Evolutionary conservation across 805 yeast genomes (phyloP).

Genomic region (Ogataea angusta): DNA sequence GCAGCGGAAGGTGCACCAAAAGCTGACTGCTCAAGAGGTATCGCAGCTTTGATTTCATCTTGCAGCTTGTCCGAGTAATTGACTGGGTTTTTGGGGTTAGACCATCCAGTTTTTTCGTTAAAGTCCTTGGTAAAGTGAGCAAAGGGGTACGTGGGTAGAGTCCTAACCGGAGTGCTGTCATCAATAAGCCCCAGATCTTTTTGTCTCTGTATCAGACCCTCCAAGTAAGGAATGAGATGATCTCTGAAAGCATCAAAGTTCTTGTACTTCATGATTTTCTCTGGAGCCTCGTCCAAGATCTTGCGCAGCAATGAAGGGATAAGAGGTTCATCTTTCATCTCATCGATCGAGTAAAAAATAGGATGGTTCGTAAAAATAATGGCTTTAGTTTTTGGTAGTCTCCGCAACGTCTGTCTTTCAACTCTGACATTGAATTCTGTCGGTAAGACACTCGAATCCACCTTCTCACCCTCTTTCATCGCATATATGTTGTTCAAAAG

Average conservation of each 20-base stretch:
- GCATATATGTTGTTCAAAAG: constrained; percentile 55
- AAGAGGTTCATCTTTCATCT: constrained; percentile 77
- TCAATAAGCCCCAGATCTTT: constrained; percentile 51
- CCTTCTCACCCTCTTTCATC: constrained; percentile 42
- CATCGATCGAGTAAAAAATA: constrained; percentile 72
- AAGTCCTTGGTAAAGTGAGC: constrained; percentile 46
- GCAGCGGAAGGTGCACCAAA: constrained; percentile 14
- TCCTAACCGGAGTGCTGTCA: constrained; percentile 54
- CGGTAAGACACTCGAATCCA: constrained; percentile 43
- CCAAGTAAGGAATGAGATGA: constrained; percentile 57
- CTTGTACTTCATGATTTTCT: constrained; percentile 61
- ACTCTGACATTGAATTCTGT: constrained; percentile 63
- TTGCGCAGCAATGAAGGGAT: constrained; percentile 64
- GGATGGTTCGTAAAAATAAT: constrained; percentile 76
- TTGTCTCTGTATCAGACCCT: constrained; percentile 55
- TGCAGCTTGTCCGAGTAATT: constrained; percentile 25
- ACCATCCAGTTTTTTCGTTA: constrained; percentile 42
- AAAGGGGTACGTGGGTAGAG: constrained; percentile 61
- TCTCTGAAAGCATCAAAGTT: constrained; percentile 57
- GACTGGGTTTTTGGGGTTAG: constrained; percentile 30
- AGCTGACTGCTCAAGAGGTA: constrained; percentile 22
- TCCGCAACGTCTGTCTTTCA: constrained; percentile 68
- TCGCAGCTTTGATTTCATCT: constrained; percentile 25
- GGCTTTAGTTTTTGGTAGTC: constrained; percentile 62
- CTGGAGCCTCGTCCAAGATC: constrained; percentile 64